Evolutionary conservation across 2,329 filamentous ascomycete genomes (phyloP).

Genomic region (Didymella pomorum): DNA sequence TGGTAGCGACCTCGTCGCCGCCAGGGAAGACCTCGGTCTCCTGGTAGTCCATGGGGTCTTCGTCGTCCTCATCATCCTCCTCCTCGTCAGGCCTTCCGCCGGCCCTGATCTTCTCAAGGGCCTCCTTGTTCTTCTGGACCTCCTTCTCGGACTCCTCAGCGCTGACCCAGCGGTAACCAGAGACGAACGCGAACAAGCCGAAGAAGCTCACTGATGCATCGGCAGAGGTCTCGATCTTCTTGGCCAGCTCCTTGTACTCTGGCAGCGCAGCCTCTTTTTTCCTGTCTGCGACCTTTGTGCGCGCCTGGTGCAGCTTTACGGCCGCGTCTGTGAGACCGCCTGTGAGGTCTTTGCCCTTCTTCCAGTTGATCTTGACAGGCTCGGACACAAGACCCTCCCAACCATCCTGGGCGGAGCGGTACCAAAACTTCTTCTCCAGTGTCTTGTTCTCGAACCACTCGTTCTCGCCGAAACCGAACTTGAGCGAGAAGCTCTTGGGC

Average conservation of each 20-base stretch:
- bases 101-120: slow-evolving; percentile 56
- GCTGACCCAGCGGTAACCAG: slow-evolving; percentile 70
- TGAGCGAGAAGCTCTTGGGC: slow-evolving; percentile 76
- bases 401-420: slow-evolving; percentile 72
- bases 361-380: slow-evolving; percentile 85
- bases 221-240: slow-evolving; percentile 64
- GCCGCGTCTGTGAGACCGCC: slow-evolving; percentile 79
- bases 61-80: slow-evolving; percentile 60
- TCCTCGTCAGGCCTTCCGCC: slow-evolving; percentile 51
- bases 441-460: slow-evolving; percentile 79
- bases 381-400: slow-evolving; percentile 84
- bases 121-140: slow-evolving; percentile 66
- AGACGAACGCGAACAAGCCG: slow-evolving; percentile 81
- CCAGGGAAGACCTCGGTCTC: slow-evolving; percentile 86
- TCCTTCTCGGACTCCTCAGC: slow-evolving; percentile 75
- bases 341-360: slow-evolving; percentile 80
- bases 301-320: slow-evolving; percentile 72
- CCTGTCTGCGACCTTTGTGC: slow-evolving; percentile 54
- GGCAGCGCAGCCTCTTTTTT: slow-evolving; percentile 64
- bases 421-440: slow-evolving; percentile 93
- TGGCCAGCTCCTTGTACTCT: slow-evolving; percentile 63
- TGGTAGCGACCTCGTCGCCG: slow-evolving; percentile 81
- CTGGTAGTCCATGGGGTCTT: slow-evolving; percentile 70
- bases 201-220: slow-evolving; percentile 82
- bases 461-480: slow-evolving; percentile 81